A percentile compares a stretch with the other conserved stretches of the same genome.
phyloP scores from a whole-genome alignment of 768 basidiomycete genomes.

The Boletus rubroflammeus region DNA sequence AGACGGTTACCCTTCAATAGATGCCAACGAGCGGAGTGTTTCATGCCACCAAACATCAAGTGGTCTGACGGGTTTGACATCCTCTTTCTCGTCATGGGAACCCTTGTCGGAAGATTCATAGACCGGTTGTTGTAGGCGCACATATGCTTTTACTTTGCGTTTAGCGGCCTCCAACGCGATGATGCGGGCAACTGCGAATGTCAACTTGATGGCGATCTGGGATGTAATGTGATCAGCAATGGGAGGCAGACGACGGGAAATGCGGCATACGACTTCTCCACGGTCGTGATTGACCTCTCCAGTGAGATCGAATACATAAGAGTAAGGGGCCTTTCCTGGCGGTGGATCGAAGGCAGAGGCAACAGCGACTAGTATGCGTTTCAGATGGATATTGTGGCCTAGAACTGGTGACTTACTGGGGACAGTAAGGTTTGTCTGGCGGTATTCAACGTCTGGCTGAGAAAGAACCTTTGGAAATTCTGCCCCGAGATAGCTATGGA shows the following conservation, averaged over 20 bases:
- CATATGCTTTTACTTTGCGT: constrained; percentile 73
- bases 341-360: constrained; percentile 68
- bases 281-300: constrained; percentile 77
- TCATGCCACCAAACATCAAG: constrained; percentile 90
- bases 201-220: constrained; percentile 76
- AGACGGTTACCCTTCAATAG: constrained; percentile 60
- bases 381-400: constrained; percentile 11
- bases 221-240: constrained; percentile 4
- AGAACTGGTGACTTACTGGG: constrained; percentile 44
- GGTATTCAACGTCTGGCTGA: constrained; percentile 72
- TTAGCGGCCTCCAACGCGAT: constrained; percentile 78
- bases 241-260: background rate
- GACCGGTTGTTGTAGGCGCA: constrained; percentile 73
- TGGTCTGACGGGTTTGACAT: constrained; percentile 64
- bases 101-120: constrained; percentile 73
- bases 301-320: constrained; percentile 82
- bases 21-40: constrained; percentile 67
- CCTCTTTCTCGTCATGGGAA: constrained; percentile 65
- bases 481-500: constrained; percentile 66
- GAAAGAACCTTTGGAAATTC: constrained; percentile 69
- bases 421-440: constrained; percentile 76
- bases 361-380: constrained; percentile 51
- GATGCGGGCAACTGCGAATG: constrained; percentile 62
- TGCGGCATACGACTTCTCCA: constrained; percentile 58
- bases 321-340: constrained; percentile 63